Evolutionary conservation across 768 basidiomycete genomes (phyloP).

Genomic region (Nevesoporus exiguus): DNA sequence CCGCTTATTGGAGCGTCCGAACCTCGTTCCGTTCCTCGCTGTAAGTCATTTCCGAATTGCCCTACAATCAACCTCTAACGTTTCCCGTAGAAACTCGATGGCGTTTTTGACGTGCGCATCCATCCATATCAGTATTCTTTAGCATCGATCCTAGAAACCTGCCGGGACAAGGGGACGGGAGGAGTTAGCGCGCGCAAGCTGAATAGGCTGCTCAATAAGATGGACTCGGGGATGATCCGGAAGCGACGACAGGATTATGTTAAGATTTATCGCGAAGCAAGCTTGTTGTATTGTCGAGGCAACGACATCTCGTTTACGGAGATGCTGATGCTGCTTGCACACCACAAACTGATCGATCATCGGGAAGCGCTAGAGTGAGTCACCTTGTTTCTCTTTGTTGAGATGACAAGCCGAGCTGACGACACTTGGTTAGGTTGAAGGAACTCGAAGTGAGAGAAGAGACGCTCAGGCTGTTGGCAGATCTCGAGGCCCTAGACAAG

Average conservation of each 20-base stretch:
- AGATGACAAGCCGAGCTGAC: not conserved
- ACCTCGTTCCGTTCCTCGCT: constrained; percentile 75
- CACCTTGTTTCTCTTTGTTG: not conserved
- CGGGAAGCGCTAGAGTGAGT: constrained; percentile 77
- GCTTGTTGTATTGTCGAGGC: constrained; percentile 62
- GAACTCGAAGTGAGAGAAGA: constrained; percentile 75
- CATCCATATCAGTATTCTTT: constrained; percentile 71
- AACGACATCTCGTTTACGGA: constrained; percentile 87
- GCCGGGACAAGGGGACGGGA: constrained; percentile 39
- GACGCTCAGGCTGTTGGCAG: constrained; percentile 74
- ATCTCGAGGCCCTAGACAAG: constrained; percentile 80
- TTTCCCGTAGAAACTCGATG: constrained; percentile 62
- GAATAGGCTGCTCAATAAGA: constrained; percentile 49
- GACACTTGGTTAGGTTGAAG: constrained; percentile 52
- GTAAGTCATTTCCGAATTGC: constrained; percentile 45
- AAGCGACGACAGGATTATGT: constrained; percentile 67
- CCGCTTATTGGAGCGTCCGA: constrained; percentile 66
- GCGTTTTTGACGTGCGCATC: constrained; percentile 84
- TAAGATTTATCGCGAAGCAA: constrained; percentile 86
- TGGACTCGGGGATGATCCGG: constrained; percentile 63
- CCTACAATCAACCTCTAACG: not conserved
- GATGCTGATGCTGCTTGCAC: constrained; percentile 84
- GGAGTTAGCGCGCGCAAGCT: constrained; percentile 66
- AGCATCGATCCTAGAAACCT: constrained; percentile 52
- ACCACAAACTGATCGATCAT: constrained; percentile 90